Evolutionary conservation across 2,329 filamentous ascomycete genomes (phyloP).

Genomic region (Mollisia scopiformis): DNA sequence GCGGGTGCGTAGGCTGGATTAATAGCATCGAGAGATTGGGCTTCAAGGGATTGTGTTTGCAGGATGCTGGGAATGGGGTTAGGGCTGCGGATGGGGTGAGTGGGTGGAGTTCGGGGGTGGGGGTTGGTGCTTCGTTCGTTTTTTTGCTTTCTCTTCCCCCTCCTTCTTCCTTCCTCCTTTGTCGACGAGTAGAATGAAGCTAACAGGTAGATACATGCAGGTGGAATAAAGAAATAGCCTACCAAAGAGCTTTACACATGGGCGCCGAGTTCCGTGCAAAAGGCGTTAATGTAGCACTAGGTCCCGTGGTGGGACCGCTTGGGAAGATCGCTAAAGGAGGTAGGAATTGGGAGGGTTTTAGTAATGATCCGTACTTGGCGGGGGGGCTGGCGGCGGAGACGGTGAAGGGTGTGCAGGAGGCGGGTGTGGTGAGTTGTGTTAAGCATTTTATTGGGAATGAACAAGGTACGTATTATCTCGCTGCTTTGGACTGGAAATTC

Average conservation of each 20-base stretch:
- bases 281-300: slow-evolving; percentile 74
- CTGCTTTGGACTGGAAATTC: not conserved
- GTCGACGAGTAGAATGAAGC: slow-evolving; percentile 13
- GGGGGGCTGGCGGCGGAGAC: slow-evolving; percentile 45
- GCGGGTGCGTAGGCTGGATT: slow-evolving; percentile 35
- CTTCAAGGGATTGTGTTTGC: slow-evolving; percentile 65
- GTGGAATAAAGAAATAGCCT: slow-evolving; percentile 70
- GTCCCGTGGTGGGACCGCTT: slow-evolving; percentile 65
- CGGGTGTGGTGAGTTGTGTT: slow-evolving; percentile 27
- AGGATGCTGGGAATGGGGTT: slow-evolving; percentile 71
- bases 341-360: slow-evolving; percentile 66
- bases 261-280: slow-evolving; percentile 73
- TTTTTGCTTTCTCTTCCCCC: not conserved
- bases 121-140: slow-evolving; percentile 24
- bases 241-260: slow-evolving; percentile 69
- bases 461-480: slow-evolving; percentile 52
- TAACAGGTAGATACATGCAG: not conserved
- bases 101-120: slow-evolving; percentile 27
- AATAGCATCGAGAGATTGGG: slow-evolving; percentile 57
- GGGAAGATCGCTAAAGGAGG: slow-evolving; percentile 69
- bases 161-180: too few relatives aligned
- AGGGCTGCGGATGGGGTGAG: slow-evolving; percentile 59
- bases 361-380: slow-evolving; percentile 58
- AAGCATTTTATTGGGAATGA: slow-evolving; percentile 71
- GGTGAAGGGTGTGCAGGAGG: slow-evolving; percentile 28